A percentile compares a stretch with the other conserved stretches of the same genome.
phyloP scores from a whole-genome alignment of 768 basidiomycete species.

The Terana coerulea region DNA sequence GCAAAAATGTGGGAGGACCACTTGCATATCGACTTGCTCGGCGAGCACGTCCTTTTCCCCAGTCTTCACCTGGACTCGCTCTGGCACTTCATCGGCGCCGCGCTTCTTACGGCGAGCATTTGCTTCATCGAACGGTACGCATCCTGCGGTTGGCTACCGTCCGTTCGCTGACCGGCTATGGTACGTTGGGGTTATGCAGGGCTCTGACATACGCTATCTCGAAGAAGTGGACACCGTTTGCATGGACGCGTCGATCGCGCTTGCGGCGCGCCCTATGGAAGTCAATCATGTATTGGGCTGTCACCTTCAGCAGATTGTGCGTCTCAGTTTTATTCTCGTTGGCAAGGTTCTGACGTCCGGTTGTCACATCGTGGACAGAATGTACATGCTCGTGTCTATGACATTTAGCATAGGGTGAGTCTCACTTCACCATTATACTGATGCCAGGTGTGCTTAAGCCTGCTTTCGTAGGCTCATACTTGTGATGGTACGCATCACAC shows the following conservation, averaged over 20 bases:
- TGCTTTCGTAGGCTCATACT: constrained; percentile 41
- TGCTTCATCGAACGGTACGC: constrained; percentile 58
- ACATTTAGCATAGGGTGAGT: constrained; percentile 67
- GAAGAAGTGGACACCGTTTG: constrained; percentile 44
- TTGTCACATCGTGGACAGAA: constrained; percentile 30
- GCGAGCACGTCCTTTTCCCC: constrained; percentile 43
- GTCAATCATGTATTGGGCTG: constrained; percentile 49
- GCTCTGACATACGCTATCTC: constrained; percentile 46
- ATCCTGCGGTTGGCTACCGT: constrained; percentile 1
- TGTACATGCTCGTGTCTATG: constrained; percentile 75
- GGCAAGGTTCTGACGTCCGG: not conserved
- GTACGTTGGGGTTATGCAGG: constrained; percentile 28
- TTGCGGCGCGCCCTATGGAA: constrained; percentile 49
- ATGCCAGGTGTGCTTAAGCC: not conserved
- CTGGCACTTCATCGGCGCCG: constrained; percentile 44
- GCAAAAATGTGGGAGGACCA: constrained; percentile 39
- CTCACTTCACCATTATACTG: not conserved
- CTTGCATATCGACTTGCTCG: constrained; percentile 38
- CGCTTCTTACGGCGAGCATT: constrained; percentile 39
- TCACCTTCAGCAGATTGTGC: constrained; percentile 61
- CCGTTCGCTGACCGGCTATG: too few relatives aligned
- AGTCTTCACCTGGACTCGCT: constrained; percentile 44
- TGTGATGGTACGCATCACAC: constrained; percentile 37
- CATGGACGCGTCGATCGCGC: constrained; percentile 36
- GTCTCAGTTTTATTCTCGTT: constrained; percentile 19